Base-by-base conservation (phyloP, 192 early-diverging fungal genomes). In the Entomortierella parvispora region DNA sequence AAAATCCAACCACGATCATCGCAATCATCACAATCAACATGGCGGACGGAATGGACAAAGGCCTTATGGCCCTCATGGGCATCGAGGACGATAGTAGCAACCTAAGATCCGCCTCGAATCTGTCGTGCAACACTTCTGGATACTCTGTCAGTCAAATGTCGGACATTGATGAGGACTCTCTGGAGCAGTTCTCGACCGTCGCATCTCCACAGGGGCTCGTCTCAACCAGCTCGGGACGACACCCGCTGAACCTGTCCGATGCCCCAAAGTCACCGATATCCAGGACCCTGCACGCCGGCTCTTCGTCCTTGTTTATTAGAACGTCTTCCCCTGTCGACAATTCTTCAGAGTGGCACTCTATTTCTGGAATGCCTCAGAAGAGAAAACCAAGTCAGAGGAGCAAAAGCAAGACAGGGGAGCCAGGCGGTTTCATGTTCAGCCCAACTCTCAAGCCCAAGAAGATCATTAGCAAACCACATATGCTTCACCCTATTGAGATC, bases 51-150 rank as follows among this genome's bases (percentile, higher is more conserved):
- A 76, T 76, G 72, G 72, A 76, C 65, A 68, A 68, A 45, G 59
- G 48, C 50, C 64, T 76, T 10, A 76, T 67, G 72, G 65, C 72
- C 29, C 72, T 76, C 58, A 76, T 76, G 72, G 72, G 72, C 50
- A 68, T 76, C 50, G 72, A 76, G 26, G 72, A 60, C n/a, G 69
- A 54, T 44, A 40, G 65, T 12, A 18, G 42, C 47, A 26, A 52
- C 45, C 23, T 15, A 58, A 7, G 8, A 20, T 26, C 15, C n/a
- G n/a, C 2, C 59, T 42, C 46, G 31, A 62, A 3, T 40, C 51
- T 54, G 40, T 54, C 62, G 15, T 37, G 28, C 23, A 48, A 63
- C n/a, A 44, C 51, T 15, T 26, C 49, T 6, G 26, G 20, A n/a
- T 32, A 54, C 46, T 48, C 20, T 17, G 52, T 44, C 34, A 22